Evolutionary conservation across 805 yeast species (phyloP).

Genomic region (Yamadazyma nakazawae): DNA sequence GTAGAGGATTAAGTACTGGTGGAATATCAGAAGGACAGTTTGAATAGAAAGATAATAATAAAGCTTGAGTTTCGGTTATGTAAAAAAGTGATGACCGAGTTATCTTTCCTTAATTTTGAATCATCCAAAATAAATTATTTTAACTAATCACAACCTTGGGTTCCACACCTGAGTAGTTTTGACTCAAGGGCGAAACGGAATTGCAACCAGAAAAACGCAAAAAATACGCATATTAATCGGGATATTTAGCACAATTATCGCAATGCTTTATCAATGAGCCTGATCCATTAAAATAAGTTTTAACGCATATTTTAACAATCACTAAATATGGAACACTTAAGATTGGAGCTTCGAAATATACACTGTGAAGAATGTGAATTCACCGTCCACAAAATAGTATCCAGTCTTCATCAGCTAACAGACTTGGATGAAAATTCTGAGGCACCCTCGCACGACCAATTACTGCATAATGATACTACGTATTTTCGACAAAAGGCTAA

Average conservation of each 20-base stretch:
- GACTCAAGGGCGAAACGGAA: no score
- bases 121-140: no score
- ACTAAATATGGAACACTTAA: slow-evolving; percentile 21
- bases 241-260: slow-evolving; percentile 8
- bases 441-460: neutral
- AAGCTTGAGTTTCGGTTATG: no score
- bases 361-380: slow-evolving; percentile 55
- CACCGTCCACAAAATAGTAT: slow-evolving; percentile 23
- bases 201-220: no score
- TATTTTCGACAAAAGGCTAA: slow-evolving; percentile 21
- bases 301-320: neutral
- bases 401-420: slow-evolving; percentile 5
- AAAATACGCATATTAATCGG: no score
- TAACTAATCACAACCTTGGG: no score
- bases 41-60: no score
- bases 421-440: neutral
- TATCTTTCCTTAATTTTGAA: no score
- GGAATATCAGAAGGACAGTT: no score
- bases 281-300: neutral
- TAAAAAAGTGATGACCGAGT: no score
- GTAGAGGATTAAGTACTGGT: no score
- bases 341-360: slow-evolving; percentile 39
- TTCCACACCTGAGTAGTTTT: no score
- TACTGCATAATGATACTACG: neutral
- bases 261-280: slow-evolving; percentile 3